Evolutionary conservation across 176 grass and related monocot genomes (phyloP).

Genomic region (Olyra latifolia): DNA sequence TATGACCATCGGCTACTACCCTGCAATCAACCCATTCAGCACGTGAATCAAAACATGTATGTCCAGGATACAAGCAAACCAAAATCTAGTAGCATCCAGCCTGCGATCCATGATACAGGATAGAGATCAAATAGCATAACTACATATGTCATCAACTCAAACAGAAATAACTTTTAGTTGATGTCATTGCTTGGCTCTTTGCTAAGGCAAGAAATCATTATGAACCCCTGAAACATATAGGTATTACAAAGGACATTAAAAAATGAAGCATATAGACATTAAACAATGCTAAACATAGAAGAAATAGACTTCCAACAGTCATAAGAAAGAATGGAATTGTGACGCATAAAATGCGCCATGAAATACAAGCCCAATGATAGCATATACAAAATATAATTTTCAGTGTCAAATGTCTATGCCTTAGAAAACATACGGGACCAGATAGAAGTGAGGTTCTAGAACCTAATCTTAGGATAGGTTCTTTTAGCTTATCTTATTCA

Average conservation of each 20-base stretch:
- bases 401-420: neutral
- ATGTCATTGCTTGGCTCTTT: neutral
- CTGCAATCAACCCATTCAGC: slow-evolving; percentile 40
- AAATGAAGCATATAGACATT: neutral
- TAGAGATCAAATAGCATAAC: neutral
- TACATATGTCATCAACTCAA: neutral
- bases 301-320: neutral
- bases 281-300: neutral
- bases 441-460: neutral
- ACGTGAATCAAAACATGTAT: neutral
- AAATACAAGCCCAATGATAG: neutral
- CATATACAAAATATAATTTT: neutral
- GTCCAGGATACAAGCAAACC: neutral
- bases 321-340: neutral
- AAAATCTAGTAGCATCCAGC: neutral
- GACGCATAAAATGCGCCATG: neutral
- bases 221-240: neutral
- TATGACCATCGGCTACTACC: slow-evolving; percentile 67
- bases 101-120: neutral
- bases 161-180: slow-evolving; percentile 1
- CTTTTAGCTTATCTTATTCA: too few relatives aligned
- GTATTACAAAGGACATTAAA: neutral
- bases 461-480: too few relatives aligned
- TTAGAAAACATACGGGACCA: neutral
- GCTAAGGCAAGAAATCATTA: neutral